Percentiles rank a stretch among this genome's conserved stretches.
Conservation (phyloP, 192 early-diverging fungal genomes). For the Backusella liffmaniae region DNA sequence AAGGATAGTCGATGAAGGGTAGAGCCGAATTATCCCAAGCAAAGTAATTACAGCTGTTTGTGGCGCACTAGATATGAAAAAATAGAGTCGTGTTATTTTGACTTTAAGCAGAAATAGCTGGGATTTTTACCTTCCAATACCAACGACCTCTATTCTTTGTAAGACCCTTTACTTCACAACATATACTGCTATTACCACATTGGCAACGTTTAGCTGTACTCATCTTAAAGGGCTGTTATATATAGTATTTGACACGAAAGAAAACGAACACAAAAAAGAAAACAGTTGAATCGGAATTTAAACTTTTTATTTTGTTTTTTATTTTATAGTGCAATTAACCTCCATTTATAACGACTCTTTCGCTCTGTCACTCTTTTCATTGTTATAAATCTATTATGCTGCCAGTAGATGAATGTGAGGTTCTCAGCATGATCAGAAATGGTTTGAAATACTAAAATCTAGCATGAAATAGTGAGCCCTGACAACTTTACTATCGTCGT, state of each 20-base stretch:
- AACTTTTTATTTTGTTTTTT: background rate
- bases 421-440: background rate
- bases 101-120: background rate
- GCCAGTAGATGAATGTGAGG: background rate
- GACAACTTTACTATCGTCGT: background rate
- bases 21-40: background rate
- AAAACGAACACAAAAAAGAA: background rate
- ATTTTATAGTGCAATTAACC: no score
- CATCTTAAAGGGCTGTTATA: background rate
- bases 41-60: background rate
- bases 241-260: background rate
- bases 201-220: background rate
- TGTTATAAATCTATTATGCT: background rate
- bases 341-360: no score
- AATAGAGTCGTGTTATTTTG: background rate
- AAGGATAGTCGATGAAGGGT: background rate
- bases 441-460: background rate
- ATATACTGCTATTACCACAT: background rate
- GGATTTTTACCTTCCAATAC: background rate
- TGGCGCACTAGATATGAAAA: background rate
- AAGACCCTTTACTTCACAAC: background rate
- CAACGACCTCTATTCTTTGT: conserved; percentile 4
- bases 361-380: background rate
- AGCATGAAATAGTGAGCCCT: background rate
- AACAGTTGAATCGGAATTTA: background rate